These are phyloP conservation scores for Yarrowia sp. DNA, from an alignment of 805 yeast genomes.

Conservation along the genomic window DNA sequence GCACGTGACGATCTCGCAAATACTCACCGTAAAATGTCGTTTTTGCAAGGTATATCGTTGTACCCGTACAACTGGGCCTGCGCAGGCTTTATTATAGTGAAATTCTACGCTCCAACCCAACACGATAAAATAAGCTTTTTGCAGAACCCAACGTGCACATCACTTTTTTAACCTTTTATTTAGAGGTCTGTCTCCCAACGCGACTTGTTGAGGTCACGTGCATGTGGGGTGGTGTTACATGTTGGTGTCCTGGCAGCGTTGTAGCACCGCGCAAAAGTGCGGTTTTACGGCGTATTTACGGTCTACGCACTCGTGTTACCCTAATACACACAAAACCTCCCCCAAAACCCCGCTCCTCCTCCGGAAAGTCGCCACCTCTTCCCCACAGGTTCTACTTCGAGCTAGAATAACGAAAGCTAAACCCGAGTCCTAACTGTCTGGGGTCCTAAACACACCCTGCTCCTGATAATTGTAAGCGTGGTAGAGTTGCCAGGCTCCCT, in stretches of 20 bases:
- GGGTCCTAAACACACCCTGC: not conserved
- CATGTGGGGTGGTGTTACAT: not conserved
- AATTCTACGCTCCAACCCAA: slow-evolving; percentile 1
- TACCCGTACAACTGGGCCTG: slow-evolving; percentile 3
- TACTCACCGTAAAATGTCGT: not conserved
- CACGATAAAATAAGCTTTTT: slow-evolving; percentile 7
- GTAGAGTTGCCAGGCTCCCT: too few relatives aligned
- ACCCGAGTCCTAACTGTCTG: not conserved
- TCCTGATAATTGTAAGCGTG: not conserved
- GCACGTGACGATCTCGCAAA: too few relatives aligned
- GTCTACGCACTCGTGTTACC: too few relatives aligned
- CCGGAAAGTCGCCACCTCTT: not conserved
- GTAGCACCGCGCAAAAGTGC: too few relatives aligned
- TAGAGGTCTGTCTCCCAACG: slow-evolving; percentile 8
- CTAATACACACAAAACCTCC: too few relatives aligned
- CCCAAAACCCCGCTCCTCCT: too few relatives aligned
- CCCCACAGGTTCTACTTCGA: not conserved
- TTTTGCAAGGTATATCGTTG: not conserved
- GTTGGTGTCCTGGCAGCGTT: too few relatives aligned
- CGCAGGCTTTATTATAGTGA: not conserved
- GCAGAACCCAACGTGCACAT: slow-evolving; percentile 22
- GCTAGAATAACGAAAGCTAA: slow-evolving; percentile 11
- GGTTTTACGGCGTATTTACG: too few relatives aligned
- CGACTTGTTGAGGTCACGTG: slow-evolving; percentile 26
- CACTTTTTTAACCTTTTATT: not conserved